phyloP scores from a whole-genome alignment of 192 early-diverging fungal species.

The Gonapodya prolifera region DNA sequence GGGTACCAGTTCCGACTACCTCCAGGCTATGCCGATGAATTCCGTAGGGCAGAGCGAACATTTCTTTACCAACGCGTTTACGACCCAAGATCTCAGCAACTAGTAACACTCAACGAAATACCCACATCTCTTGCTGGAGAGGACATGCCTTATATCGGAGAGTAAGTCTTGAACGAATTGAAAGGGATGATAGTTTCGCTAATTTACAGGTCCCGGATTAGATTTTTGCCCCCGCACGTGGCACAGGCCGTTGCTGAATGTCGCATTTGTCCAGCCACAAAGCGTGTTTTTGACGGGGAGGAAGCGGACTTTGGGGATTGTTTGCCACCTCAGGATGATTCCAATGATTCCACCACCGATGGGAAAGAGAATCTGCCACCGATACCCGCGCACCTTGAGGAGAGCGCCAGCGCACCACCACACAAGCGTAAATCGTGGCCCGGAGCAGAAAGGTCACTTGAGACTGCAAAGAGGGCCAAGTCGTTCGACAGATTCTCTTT shows the following conservation, averaged over 20 bases:
- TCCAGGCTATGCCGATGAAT: conserved; percentile 52
- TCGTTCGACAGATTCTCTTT: neutral
- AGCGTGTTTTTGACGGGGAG: neutral
- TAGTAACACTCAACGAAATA: neutral
- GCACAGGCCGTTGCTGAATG: neutral
- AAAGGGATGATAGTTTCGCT: neutral
- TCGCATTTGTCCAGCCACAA: neutral
- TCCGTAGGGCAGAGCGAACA: conserved; percentile 64
- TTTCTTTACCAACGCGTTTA: conserved; percentile 88
- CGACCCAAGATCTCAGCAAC: conserved; percentile 30
- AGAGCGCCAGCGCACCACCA: neutral
- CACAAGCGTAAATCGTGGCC: neutral
- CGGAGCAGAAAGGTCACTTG: neutral
- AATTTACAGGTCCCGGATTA: neutral
- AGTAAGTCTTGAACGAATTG: neutral
- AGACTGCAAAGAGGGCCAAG: neutral
- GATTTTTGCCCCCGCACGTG: neutral
- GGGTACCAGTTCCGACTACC: conserved; percentile 33
- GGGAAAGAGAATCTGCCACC: neutral
- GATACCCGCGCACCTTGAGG: neutral
- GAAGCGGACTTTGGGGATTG: neutral
- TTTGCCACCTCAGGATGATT: neutral
- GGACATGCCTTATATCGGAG: conserved; percentile 9
- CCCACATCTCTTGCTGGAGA: neutral
- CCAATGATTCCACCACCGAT: neutral